Base-by-base conservation (phyloP, 805 yeast species). In the Yamadazyma insecticola region DNA sequence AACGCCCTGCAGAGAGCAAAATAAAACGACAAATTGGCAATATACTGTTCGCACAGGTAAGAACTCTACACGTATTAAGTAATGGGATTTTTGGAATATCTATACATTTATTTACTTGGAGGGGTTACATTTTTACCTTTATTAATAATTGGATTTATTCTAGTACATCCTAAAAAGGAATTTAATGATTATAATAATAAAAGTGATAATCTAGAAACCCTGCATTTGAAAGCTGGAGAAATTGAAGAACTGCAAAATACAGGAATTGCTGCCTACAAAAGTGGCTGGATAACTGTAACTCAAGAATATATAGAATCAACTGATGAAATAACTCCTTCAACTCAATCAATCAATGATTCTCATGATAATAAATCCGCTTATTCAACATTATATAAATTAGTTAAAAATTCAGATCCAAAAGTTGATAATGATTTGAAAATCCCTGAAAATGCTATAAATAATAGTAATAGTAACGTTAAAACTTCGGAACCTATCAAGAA, bases 221-320 rank as follows among this genome's bases (percentile, higher is more conserved):
- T 36, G n/a, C n/a, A n/a, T n/a, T n/a, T 31, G 30, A 76, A 71
- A 40, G 76, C 80, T 4, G 83, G 83, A 0, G 78, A 74, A 37
- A 47, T 81, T n/a, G 78, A 80, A 35, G 89, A 83, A 44, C 55
- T 58, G 9, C 56, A 60, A 23, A 63, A 67, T n/a, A 53, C 74
- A 0, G 94, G 92, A 3, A 73, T 81, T 1, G 75, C 76, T 16
- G 72, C 86, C 0, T 70, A 57, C 43, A 74, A 70, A 49, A 62
- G 75, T 8, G 96, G 95, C 6, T 85, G 94, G 95, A 58, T 87
- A 2, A 75, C 81, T 2, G 89, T 89, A n/a, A 83, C 95, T 0
- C 78, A 76, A 38, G 90, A 83, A 42, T 84, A 80, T 50, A 29
- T 64, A 24, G 70, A 64, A 30, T 55, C 64, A 3, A 45, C 58